phyloP scores from a whole-genome alignment of 169 alveolate species.

The Eimeria sp. region DNA sequence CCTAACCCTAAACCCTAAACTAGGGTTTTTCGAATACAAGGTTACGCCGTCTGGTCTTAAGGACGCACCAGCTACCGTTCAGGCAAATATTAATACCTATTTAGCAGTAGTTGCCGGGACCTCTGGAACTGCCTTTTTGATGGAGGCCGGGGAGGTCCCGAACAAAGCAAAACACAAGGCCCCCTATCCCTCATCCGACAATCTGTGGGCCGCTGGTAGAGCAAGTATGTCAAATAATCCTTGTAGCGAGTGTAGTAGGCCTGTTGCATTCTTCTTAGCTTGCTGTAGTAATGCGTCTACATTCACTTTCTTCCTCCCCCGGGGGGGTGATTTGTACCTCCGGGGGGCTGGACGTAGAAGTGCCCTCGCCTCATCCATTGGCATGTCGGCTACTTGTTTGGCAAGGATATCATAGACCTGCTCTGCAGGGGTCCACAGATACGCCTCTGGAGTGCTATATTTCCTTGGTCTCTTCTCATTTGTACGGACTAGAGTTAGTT shows the following conservation, averaged over 20 bases:
- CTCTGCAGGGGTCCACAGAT: not conserved
- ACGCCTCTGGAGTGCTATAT: not conserved
- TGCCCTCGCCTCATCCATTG: not conserved
- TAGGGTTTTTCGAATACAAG: too few relatives aligned
- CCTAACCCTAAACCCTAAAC: too few relatives aligned
- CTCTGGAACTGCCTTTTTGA: not conserved
- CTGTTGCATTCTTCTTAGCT: not conserved
- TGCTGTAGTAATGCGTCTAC: not conserved
- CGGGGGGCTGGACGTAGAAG: not conserved
- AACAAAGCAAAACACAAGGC: not conserved
- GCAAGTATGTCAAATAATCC: not conserved
- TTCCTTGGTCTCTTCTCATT: not conserved
- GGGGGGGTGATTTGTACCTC: not conserved
- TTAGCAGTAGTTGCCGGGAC: too few relatives aligned
- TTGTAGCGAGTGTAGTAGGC: not conserved
- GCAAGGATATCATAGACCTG: not conserved
- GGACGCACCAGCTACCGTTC: too few relatives aligned
- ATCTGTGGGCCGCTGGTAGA: not conserved
- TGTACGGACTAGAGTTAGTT: not conserved
- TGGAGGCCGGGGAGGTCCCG: not conserved
- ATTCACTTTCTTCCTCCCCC: not conserved
- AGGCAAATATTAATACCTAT: too few relatives aligned
- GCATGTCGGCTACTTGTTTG: not conserved
- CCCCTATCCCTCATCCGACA: not conserved
- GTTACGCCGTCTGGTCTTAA: too few relatives aligned